These are phyloP conservation scores for Calonectria hongkongensis DNA, from an alignment of 2,329 filamentous ascomycete species.

Conservation along the genomic window DNA sequence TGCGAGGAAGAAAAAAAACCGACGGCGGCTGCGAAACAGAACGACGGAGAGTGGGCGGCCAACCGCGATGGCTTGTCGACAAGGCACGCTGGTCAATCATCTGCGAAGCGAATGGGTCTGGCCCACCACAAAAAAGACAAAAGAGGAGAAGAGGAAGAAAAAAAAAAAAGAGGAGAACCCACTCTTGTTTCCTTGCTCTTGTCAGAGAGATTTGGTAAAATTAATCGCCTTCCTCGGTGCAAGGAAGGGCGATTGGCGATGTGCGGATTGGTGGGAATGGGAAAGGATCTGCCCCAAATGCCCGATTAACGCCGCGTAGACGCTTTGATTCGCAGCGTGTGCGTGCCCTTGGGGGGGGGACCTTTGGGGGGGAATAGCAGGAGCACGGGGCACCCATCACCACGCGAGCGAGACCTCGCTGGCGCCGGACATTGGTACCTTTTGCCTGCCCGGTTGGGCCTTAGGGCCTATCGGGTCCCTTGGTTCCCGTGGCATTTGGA, in stretches of 20 bases:
- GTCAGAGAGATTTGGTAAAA: constrained; percentile 20
- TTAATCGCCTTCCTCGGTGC: not conserved
- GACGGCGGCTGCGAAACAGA: too few species aligned
- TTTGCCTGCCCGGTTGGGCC: constrained; percentile 10
- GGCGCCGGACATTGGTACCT: not conserved
- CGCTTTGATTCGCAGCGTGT: constrained; percentile 10
- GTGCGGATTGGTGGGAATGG: constrained; percentile 23
- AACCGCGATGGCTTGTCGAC: not conserved
- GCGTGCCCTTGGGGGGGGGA: not conserved
- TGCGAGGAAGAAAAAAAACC: not conserved
- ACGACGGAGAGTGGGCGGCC: not conserved
- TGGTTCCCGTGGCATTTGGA: constrained; percentile 18
- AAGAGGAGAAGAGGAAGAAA: too few species aligned
- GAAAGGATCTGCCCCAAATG: constrained; percentile 27
- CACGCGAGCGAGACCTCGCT: constrained; percentile 12
- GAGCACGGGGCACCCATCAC: constrained; percentile 6
- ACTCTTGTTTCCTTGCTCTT: constrained; percentile 18
- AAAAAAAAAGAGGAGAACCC: not conserved
- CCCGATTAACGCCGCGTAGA: constrained; percentile 19
- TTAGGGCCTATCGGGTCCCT: constrained; percentile 17
- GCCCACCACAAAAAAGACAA: not conserved
- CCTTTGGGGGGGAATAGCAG: too few species aligned
- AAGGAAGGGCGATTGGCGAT: constrained; percentile 21
- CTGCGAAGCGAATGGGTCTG: constrained; percentile 10
- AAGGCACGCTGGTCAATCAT: constrained; percentile 5